Conservation (phyloP, 2,329 filamentous ascomycete genomes). For the Boeremia exigua region DNA sequence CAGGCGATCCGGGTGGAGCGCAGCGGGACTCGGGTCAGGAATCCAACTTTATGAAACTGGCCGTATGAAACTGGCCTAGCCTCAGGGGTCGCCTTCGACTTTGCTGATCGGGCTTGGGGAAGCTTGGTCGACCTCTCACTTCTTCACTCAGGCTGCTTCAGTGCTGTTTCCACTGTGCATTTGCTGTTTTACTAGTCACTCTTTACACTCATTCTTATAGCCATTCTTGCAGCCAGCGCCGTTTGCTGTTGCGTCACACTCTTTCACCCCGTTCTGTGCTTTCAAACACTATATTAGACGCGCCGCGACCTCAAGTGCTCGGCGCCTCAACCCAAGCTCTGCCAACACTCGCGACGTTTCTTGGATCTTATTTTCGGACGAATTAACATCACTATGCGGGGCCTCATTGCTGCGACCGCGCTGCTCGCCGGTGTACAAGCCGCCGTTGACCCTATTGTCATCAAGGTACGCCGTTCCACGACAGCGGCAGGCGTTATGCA, state of each 20-base stretch:
- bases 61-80: conserved; percentile 26
- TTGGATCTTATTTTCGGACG: conserved; percentile 30
- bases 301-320: conserved; percentile 24
- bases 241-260: conserved; percentile 35
- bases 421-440: conserved; percentile 60
- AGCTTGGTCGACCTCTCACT: conserved; percentile 34
- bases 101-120: conserved; percentile 33
- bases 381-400: conserved; percentile 59
- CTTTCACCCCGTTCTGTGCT: conserved; percentile 22
- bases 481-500: conserved; percentile 4
- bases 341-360: conserved; percentile 33
- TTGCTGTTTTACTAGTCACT: conserved; percentile 41
- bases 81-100: conserved; percentile 30
- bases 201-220: conserved; percentile 35
- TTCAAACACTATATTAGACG: conserved; percentile 22
- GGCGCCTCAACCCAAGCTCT: conserved; percentile 33
- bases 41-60: conserved; percentile 28
- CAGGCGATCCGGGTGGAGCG: conserved; percentile 13
- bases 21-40: conserved; percentile 10
- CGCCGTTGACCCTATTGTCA: conserved; percentile 68
- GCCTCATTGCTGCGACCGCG: conserved; percentile 57
- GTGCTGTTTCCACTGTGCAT: conserved; percentile 37
- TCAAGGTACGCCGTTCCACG: conserved; percentile 63
- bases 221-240: conserved; percentile 24
- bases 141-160: conserved; percentile 43